phyloP scores from a whole-genome alignment of 768 basidiomycete genomes.

The Termitomyces sp. region DNA sequence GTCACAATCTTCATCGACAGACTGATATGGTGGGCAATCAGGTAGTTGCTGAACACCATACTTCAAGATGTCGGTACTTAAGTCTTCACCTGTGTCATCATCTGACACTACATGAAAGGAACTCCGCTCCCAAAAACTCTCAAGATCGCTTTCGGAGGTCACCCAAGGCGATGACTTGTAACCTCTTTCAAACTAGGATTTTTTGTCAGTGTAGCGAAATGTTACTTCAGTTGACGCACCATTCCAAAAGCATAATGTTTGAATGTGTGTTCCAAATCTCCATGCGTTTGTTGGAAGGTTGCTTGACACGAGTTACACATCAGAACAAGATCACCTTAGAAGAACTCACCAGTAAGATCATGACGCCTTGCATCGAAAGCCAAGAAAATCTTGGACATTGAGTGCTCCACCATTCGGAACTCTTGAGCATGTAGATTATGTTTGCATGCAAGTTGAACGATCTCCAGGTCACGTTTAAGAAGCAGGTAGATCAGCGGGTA shows the following conservation, averaged over 20 bases:
- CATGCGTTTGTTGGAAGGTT: conserved; percentile 1
- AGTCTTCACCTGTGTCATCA: background rate
- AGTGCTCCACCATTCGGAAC: background rate
- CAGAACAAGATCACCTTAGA: background rate
- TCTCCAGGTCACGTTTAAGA: background rate
- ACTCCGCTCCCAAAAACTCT: background rate
- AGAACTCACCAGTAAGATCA: conserved; percentile 1
- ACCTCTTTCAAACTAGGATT: background rate
- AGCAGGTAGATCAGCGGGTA: conserved; percentile 5
- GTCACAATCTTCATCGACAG: background rate
- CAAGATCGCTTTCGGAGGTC: background rate
- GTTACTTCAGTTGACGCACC: background rate
- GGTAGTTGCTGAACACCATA: background rate
- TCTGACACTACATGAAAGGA: background rate
- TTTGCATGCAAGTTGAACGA: background rate
- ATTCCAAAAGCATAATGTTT: conserved; percentile 7
- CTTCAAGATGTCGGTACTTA: background rate
- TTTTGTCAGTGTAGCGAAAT: background rate
- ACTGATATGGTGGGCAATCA: background rate
- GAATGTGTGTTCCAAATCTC: background rate
- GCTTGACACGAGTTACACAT: background rate
- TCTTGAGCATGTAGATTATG: background rate
- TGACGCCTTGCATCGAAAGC: background rate
- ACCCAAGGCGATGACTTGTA: background rate
- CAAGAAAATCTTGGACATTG: background rate